These are phyloP conservation scores for Venturia asperata DNA, from an alignment of 2,329 filamentous ascomycete species.

Conservation along the genomic window DNA sequence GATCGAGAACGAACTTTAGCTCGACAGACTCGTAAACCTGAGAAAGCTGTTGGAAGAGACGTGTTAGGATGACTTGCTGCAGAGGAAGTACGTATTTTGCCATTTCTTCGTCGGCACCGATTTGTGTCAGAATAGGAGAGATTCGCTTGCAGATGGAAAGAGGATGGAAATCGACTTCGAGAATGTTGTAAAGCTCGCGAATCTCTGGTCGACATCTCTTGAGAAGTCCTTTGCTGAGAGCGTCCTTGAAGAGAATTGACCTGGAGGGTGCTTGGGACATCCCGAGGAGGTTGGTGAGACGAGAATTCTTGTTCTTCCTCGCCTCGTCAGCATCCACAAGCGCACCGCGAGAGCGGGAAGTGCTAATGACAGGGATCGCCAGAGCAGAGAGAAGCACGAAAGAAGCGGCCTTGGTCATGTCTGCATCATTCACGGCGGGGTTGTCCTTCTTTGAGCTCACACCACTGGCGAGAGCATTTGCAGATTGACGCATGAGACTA, in stretches of 20 bases:
- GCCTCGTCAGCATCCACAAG: conserved; percentile 96
- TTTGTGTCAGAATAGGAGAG: conserved; percentile 88
- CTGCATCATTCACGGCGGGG: conserved; percentile 78
- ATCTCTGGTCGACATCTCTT: conserved; percentile 93
- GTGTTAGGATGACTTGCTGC: conserved; percentile 96
- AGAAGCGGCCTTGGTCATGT: conserved; percentile 88
- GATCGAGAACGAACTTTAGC: conserved; percentile 82
- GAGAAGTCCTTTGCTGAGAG: conserved; percentile 86
- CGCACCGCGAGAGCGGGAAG: conserved; percentile 87
- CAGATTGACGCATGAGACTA: conserved; percentile 87
- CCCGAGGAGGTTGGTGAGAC: conserved; percentile 88
- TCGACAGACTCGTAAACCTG: conserved; percentile 99
- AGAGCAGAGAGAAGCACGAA: conserved; percentile 93
- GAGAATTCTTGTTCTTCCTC: conserved; percentile 97
- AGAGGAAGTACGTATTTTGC: conserved; percentile 91
- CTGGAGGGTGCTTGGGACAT: conserved; percentile 88
- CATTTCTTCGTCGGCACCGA: conserved; percentile 91
- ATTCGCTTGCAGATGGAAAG: conserved; percentile 99
- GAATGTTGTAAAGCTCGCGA: conserved; percentile 93
- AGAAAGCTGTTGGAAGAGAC: conserved; percentile 96
- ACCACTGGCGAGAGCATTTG: conserved; percentile 71
- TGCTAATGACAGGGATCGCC: conserved; percentile 99
- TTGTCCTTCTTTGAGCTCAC: conserved; percentile 92
- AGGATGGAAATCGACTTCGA: conserved; percentile 98
- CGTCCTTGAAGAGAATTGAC: conserved; percentile 88